These are phyloP conservation scores for Brassica carinata DNA, from an alignment of 345 rosid species.

Conservation along the genomic window DNA sequence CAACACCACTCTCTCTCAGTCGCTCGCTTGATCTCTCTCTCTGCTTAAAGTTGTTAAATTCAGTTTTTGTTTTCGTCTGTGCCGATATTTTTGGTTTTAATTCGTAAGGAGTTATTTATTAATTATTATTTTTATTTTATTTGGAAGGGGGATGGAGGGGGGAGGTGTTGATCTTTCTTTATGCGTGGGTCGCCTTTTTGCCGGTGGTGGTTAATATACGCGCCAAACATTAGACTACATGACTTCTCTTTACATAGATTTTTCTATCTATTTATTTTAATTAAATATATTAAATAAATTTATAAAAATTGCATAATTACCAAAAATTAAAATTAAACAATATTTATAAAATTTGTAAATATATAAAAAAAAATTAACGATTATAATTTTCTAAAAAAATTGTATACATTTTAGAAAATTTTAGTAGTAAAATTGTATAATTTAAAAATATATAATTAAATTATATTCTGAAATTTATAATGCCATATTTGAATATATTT, in stretches of 20 bases:
- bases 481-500: no score
- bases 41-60: constrained; percentile 8
- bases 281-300: no score
- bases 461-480: no score
- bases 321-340: no score
- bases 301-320: no score
- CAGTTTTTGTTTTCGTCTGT: background rate
- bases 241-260: constrained; percentile 24
- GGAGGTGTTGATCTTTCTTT: constrained; percentile 47
- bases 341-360: no score
- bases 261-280: no score
- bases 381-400: no score
- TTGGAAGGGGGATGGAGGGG: constrained; percentile 30
- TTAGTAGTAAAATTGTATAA: no score
- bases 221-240: constrained; percentile 57
- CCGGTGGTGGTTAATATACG: constrained; percentile 57
- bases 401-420: no score
- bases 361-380: no score
- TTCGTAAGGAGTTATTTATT: constrained; percentile 18
- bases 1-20: constrained; percentile 37
- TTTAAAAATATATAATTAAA: no score
- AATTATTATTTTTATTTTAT: constrained; percentile 9
- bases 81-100: constrained; percentile 11
- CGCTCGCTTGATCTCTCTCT: constrained; percentile 41
- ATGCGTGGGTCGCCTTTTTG: constrained; percentile 35